Conservation (phyloP, 805 yeast genomes). For the Maudiozyma barnettii region DNA sequence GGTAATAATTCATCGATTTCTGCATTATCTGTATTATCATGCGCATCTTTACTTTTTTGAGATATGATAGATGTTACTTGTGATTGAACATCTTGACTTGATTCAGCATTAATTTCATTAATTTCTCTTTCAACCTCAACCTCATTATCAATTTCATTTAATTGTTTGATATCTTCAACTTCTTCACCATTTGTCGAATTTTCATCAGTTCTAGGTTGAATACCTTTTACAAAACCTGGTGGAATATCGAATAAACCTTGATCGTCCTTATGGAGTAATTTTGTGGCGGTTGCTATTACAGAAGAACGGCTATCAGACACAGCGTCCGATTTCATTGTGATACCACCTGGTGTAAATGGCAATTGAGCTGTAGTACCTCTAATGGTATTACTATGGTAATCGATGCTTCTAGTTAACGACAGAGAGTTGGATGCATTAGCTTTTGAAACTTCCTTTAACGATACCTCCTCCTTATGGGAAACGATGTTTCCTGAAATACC, state of each 20-base stretch:
- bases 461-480: conserved; percentile 54
- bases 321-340: conserved; percentile 27
- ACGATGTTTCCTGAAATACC: conserved; percentile 70
- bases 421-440: conserved; percentile 62
- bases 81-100: conserved; percentile 3
- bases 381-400: conserved; percentile 50
- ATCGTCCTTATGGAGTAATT: conserved; percentile 51
- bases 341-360: conserved; percentile 93
- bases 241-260: conserved; percentile 77
- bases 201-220: conserved; percentile 26
- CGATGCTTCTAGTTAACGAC: conserved; percentile 59
- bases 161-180: conserved; percentile 16
- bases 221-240: conserved; percentile 72
- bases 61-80: conserved; percentile 1
- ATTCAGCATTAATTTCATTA: conserved; percentile 12
- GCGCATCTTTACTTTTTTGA: conserved; percentile 3
- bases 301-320: conserved; percentile 16
- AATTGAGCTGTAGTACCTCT: conserved; percentile 63
- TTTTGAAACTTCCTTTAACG: conserved; percentile 33
- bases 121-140: conserved; percentile 32
- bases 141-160: conserved; percentile 29
- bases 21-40: conserved; percentile 14
- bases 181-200: conserved; percentile 6
- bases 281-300: conserved; percentile 13
- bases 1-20: conserved; percentile 42